Evolutionary conservation across 1,284 basidiomycete genomes (phyloP), one percentile per base, ranked within the genome.

Genomic region (Microbotryomycetes sp.): DNA sequence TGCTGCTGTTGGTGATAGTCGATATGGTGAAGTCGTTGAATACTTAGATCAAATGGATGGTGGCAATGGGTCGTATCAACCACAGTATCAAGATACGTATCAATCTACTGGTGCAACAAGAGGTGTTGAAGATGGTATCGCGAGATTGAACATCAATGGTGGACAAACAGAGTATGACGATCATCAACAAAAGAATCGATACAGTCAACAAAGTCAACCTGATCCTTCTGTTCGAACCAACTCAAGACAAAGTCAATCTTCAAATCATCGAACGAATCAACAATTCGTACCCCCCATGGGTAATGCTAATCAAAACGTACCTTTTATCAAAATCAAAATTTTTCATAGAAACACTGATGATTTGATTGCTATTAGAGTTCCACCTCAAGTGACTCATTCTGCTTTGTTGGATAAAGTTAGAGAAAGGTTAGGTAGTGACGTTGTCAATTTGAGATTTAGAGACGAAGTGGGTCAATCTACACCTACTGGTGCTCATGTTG

Each of bases 261-360:
- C 36, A 42, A 19, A 9, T 9, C 9, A 9, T 19, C 15, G 45
- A n/a, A 19, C 19, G 36, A 12, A 9, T 12, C 36, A 42, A 42
- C 49, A 22, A 28, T 16, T 36, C 12, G 25, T 30, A 1, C 26
- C 51, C 1, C 68, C 68, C 6, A 54, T 65, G 49, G 68, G 68
- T 23, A 69, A 26, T 16, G 67, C 67, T 29, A 65, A 68, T n/a
- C 67, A 59, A 54, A 80, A 57, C 87, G 86, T 69, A 83, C 84
- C 90, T 42, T 94, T 92, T 77, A 83, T 97, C 70, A 97, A 97
- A 79, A 96, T 99, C 79, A 99, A 99, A 79, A 91, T 99, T 58
- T 96, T 94, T 73, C 88, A 96, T 76, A 82, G 87, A 31, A 81
- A 87, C 63, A 87, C 91, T 28, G 90, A 97, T 74, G 94, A 97